phyloP scores from a whole-genome alignment of 2,329 filamentous ascomycete species.

The Fusarium citri region DNA sequence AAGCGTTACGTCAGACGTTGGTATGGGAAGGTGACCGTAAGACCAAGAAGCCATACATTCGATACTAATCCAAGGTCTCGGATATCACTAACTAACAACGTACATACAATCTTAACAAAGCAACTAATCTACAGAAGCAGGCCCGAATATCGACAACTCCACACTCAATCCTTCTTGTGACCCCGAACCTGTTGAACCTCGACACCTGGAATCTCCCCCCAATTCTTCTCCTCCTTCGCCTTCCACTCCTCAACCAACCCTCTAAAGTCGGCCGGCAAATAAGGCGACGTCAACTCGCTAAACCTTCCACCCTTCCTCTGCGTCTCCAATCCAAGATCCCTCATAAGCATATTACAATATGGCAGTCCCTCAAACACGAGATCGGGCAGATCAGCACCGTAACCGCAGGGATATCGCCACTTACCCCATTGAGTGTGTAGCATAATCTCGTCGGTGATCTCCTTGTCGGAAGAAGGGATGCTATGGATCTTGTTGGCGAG shows the following conservation, averaged over 20 bases:
- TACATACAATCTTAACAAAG: background rate
- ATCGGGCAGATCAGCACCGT: conserved; percentile 71
- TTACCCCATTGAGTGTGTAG: conserved; percentile 75
- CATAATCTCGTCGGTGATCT: conserved; percentile 65
- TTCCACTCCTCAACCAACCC: conserved; percentile 48
- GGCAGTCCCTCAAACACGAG: conserved; percentile 81
- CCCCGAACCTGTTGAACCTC: conserved; percentile 5
- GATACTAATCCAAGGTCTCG: background rate
- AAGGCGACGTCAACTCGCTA: conserved; percentile 34
- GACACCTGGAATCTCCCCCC: background rate
- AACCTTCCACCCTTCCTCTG: conserved; percentile 28
- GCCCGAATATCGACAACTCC: background rate
- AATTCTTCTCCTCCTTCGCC: background rate
- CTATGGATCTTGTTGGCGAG: conserved; percentile 61
- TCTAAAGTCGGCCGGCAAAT: conserved; percentile 41
- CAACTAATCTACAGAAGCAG: background rate
- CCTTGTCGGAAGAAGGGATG: conserved; percentile 49
- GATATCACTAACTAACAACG: background rate
- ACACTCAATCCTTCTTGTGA: conserved; percentile 4
- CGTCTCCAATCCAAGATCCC: conserved; percentile 70
- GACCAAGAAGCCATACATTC: background rate
- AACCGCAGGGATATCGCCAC: conserved; percentile 76
- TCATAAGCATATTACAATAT: conserved; percentile 66
- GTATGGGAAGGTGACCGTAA: background rate
- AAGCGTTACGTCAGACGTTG: background rate